phyloP scores from a whole-genome alignment of 495 filamentous ascomycete species.

The Aspergillus avenaceus region DNA sequence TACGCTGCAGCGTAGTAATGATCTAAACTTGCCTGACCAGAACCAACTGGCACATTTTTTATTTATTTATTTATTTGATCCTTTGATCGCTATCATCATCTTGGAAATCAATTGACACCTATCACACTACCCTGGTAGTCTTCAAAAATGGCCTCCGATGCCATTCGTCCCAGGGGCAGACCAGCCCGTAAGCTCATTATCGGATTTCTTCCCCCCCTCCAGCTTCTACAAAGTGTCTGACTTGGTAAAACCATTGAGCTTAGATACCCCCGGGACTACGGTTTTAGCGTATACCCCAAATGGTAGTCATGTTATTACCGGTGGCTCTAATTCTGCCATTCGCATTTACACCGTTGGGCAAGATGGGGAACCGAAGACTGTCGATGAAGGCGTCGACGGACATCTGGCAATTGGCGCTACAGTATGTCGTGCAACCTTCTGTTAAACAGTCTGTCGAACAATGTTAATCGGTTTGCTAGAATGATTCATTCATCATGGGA shows the following conservation, averaged over 20 bases:
- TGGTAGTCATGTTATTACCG: conserved; percentile 70
- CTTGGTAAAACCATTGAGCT: neutral
- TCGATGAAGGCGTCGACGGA: conserved; percentile 82
- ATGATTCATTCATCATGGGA: conserved; percentile 81
- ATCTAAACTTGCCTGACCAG: too few species aligned
- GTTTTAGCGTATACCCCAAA: conserved; percentile 65
- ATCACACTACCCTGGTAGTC: neutral
- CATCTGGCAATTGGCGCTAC: conserved; percentile 72
- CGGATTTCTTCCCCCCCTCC: neutral
- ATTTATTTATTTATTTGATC: too few species aligned
- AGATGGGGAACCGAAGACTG: conserved; percentile 83
- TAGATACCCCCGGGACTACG: conserved; percentile 67
- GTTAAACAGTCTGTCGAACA: neutral
- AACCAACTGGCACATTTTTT: too few species aligned
- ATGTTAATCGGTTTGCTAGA: conserved; percentile 32
- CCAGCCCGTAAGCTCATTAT: conserved; percentile 38
- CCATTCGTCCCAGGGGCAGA: conserved; percentile 38
- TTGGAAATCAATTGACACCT: too few species aligned
- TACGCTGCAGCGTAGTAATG: too few species aligned
- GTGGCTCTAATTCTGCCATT: conserved; percentile 84
- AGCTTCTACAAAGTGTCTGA: neutral
- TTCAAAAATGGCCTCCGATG: conserved; percentile 33
- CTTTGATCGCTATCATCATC: too few species aligned
- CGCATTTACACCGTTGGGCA: conserved; percentile 86
- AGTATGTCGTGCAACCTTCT: conserved; percentile 38